Base-by-base conservation (phyloP, 2,329 filamentous ascomycete species). In the Talaromyces sp. region DNA sequence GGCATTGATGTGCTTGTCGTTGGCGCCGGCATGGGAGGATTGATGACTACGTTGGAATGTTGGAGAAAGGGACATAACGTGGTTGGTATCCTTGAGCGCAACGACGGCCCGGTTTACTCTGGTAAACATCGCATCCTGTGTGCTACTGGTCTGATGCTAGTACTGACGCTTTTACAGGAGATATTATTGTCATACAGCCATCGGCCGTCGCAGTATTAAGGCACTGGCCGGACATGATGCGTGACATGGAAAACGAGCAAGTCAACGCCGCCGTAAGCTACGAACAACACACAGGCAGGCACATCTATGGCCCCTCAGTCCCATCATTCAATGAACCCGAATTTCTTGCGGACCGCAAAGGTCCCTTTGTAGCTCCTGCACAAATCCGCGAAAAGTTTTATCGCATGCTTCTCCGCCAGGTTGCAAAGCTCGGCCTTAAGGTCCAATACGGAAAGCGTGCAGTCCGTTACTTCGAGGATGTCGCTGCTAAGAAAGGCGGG, bases 51-150 rank as follows among this genome's bases (percentile, higher is more conserved):
- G 15, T 19, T 58, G 53, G 53, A 58, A 19, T 58, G 53, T 8
- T 58, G 53, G 53, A 58, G 53, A 58, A 58, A 58, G 15, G 53
- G 53, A 19, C 53, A 58, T 58, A 58, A 58, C 17, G 15, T 58
- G 7, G 6, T 58, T 11, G 53, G 53, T n/a, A 58, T 58, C 15
- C 53, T 58, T 15, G 53, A 58, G 17, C 29, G 53, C 10, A 58
- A 58, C 34, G 19, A 58, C 8, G 53, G 53, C 29, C 53, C 53
- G 17, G 17, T 13, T 15, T 58, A 38, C 34, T 11, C 13, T 19
- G 58, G 58, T 25, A 43, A 43, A n/a, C 10, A 43, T 43, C 17
- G 40, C 40, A 4, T 43, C 17, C 40, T 7, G 40, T 43, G 40
- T 43, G 15, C 40, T 19, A 43, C 40, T 43, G 17, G 40, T 43